phyloP scores from a whole-genome alignment of 73 alveolate genomes.

The Paramecium octaurelia region DNA sequence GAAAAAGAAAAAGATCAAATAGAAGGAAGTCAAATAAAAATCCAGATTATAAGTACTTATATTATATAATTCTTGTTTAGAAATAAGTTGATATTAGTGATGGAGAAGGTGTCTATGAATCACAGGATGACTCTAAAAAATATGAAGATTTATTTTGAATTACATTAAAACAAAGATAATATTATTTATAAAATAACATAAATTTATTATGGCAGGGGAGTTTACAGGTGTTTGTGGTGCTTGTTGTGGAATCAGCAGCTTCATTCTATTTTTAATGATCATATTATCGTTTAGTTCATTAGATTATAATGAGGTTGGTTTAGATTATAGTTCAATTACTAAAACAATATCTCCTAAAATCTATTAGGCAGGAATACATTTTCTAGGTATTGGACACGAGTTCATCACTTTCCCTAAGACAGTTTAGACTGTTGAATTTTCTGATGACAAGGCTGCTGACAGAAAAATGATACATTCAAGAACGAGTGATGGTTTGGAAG shows the following conservation, averaged over 20 bases:
- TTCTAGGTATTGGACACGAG: conserved; percentile 93
- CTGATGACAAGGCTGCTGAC: conserved; percentile 79
- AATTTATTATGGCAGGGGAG: conserved; percentile 27
- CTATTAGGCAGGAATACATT: conserved; percentile 89
- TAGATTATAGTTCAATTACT: conserved; percentile 90
- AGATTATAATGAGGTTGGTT: conserved; percentile 92
- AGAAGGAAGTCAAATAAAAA: background rate
- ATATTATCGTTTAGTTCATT: conserved; percentile 78
- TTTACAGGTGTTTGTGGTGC: conserved; percentile 22
- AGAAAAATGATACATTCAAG: conserved; percentile 83
- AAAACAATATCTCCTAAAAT: conserved; percentile 81
- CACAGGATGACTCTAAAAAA: background rate
- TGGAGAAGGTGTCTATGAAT: background rate
- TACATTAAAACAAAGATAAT: background rate
- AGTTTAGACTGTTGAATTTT: conserved; percentile 91
- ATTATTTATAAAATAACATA: background rate
- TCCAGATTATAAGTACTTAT: background rate
- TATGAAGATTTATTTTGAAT: conserved; percentile 17
- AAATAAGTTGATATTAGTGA: conserved; percentile 13
- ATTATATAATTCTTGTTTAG: background rate
- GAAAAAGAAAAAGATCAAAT: background rate
- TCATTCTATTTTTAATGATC: conserved; percentile 40
- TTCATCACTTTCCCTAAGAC: conserved; percentile 94
- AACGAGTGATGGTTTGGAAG: conserved; percentile 96
- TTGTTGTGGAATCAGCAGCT: conserved; percentile 45